Base-by-base conservation (phyloP, 257 asterid species). In the Capsicum chinense region DNA sequence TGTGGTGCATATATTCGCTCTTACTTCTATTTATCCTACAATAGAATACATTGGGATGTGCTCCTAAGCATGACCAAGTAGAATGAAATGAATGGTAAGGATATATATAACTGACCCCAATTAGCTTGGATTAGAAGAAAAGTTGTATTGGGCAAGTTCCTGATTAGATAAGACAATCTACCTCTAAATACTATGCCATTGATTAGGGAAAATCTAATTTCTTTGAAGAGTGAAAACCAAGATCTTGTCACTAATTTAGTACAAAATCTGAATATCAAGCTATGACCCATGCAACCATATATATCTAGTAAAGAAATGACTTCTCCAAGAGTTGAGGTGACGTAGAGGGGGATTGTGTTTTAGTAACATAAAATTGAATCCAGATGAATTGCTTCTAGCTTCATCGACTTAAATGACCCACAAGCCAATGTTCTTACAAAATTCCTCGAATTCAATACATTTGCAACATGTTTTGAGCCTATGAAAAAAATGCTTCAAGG, bases 181-280 rank as follows among this genome's bases (percentile, higher is more conserved):
- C 19, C 37, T 37, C 76, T 68, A 68, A 68, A 68, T 68, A 37
- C 26, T 37, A 16, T 37, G 52, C 35, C 76, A 68, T 68, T 68
- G 76, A 68, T 68, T 37, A 68, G 52, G 37, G 26, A 68, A 68
- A 67, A 68, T 37, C 52, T 68, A 68, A 15, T 15, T 67, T 68
- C 76, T 68, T 68, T 67, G 48, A 35, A 68, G 76, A 68, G 76
- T 68, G 76, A 68, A 68, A 68, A 68, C 76, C 52, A 68, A 68
- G 76, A 68, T 68, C 19, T 14, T 67, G 52, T 68, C 76, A 37
- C 52, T 12, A 37, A 68, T 68, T 68, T 68, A 37, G 57, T 54
- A 54, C 14, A 3, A 54, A 54, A 54, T 12, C 57, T 3, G 57
- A 54, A 54, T 54, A 54, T 11, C 15, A 15, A 54, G 16, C 15